These are phyloP conservation scores for Parietichytrium sp. DNA, from an alignment of 108 stramenopile species.

Conservation along the genomic window DNA sequence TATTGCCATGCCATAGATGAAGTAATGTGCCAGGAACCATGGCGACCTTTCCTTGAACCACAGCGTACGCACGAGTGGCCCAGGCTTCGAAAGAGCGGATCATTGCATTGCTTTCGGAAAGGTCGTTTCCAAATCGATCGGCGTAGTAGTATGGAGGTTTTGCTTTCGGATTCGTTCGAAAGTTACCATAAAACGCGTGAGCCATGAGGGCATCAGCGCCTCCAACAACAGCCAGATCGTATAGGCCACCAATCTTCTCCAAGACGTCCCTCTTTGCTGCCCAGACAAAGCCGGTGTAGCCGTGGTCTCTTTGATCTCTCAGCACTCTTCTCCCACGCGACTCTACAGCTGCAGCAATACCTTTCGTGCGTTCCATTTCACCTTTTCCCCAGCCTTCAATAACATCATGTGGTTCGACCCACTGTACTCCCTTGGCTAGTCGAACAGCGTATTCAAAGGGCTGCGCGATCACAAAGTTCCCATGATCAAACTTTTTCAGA, in stretches of 20 bases:
- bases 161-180: not conserved
- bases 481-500: too few relatives aligned
- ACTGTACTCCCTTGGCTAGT: not conserved
- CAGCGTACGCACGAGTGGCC: not conserved
- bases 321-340: not conserved
- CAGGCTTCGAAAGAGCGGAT: not conserved
- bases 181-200: not conserved
- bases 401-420: not conserved
- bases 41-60: not conserved
- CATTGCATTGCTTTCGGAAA: not conserved
- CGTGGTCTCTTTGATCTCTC: not conserved
- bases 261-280: not conserved
- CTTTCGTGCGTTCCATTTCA: not conserved
- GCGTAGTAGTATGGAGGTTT: not conserved
- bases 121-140: not conserved
- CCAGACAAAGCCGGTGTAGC: slow-evolving; percentile 28
- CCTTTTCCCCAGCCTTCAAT: not conserved
- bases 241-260: slow-evolving; percentile 12
- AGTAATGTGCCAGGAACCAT: not conserved
- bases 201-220: slow-evolving; percentile 29
- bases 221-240: slow-evolving; percentile 4
- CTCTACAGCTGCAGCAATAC: not conserved
- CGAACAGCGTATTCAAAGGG: slow-evolving; percentile 1
- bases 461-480: too few relatives aligned
- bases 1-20: slow-evolving; percentile 18